Evolutionary conservation across 345 rosid genomes (phyloP).

Genomic region (Citrus medica): DNA sequence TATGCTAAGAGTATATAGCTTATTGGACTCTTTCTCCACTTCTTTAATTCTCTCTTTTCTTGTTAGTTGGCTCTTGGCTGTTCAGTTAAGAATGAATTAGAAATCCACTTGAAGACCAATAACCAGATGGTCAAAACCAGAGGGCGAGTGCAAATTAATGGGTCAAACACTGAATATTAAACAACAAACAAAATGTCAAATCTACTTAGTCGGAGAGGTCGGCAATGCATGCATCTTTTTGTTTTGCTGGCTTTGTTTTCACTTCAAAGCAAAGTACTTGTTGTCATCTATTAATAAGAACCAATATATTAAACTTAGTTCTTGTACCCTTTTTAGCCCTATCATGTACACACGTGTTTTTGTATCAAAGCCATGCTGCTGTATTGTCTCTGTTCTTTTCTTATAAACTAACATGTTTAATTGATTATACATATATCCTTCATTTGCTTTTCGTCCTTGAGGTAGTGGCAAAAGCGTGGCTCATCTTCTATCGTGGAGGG

Average conservation of each 20-base stretch:
- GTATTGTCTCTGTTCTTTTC: neutral
- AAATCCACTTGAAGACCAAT: slow-evolving; percentile 9
- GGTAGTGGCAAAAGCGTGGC: slow-evolving; percentile 23
- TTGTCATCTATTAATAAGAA: slow-evolving; percentile 2
- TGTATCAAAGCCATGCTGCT: slow-evolving; percentile 4
- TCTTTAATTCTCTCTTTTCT: neutral
- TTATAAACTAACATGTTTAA: slow-evolving; percentile 4
- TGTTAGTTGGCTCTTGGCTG: neutral
- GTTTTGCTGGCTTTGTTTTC: slow-evolving; percentile 21
- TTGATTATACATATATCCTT: neutral
- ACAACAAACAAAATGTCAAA: slow-evolving; percentile 26
- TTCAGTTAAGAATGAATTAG: slow-evolving; percentile 10
- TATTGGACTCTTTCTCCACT: slow-evolving; percentile 21
- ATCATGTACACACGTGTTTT: slow-evolving; percentile 24
- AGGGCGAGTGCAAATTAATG: neutral
- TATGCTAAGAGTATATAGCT: slow-evolving; percentile 21
- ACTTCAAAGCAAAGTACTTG: slow-evolving; percentile 15
- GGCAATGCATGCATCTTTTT: slow-evolving; percentile 14
- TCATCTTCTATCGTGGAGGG: slow-evolving; percentile 14
- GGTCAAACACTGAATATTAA: slow-evolving; percentile 28
- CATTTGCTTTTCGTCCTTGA: neutral
- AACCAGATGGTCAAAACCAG: slow-evolving; percentile 12
- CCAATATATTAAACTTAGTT: neutral
- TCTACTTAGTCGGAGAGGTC: slow-evolving; percentile 16
- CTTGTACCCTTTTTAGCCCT: slow-evolving; percentile 2